Base-by-base conservation (phyloP, 2,329 filamentous ascomycete genomes). In the Fusarium haematococcum region DNA sequence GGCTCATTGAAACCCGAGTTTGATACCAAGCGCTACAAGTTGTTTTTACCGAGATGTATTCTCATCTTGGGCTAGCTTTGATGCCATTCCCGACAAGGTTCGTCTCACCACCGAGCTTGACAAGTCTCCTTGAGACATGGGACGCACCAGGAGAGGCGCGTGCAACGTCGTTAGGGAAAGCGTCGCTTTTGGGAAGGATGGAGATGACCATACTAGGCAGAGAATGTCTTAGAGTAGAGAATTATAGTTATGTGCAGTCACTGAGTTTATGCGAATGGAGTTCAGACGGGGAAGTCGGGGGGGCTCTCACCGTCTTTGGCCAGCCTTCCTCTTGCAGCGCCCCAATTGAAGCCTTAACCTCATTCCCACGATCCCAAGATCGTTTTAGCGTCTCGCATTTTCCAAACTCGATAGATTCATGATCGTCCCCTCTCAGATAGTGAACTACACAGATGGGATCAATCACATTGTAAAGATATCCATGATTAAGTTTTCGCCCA, bases 61-160 rank as follows among this genome's bases (percentile, higher is more conserved):
- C 45, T 50, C 37, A 68, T 59, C 27, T 30, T 52, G 52, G 52
- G 60, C 61, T 48, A 63, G 48, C 33, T 58, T 37, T 62, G 65
- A 43, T 30, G 66, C 58, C 43, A 48, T 48, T 48, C 43, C 39
- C 33, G 56, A 75, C 68, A 65, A 37, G 63, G 37, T 56, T 20
- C 63, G 75, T 77, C 69, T 74, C 72, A 67, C 60, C 57, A 50
- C 56, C 20, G 10, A 45, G 45, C 58, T 45, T 59, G 58, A 45
- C 39, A 35, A 74, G 63, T 56, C 50, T 66, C 52, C 64, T 62
- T 78, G 76, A 56, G 60, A 74, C 76, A 45, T 25, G 58, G 30
- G 52, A 58, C 62, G 75, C 73, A 67, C 67, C 72, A 77, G 58
- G 57, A 35, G 10, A 23, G 11, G 41, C 41, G 41, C 41, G 27